Conservation (phyloP, 108 stramenopile species). For the Cyclostephanos invisitatus region DNA sequence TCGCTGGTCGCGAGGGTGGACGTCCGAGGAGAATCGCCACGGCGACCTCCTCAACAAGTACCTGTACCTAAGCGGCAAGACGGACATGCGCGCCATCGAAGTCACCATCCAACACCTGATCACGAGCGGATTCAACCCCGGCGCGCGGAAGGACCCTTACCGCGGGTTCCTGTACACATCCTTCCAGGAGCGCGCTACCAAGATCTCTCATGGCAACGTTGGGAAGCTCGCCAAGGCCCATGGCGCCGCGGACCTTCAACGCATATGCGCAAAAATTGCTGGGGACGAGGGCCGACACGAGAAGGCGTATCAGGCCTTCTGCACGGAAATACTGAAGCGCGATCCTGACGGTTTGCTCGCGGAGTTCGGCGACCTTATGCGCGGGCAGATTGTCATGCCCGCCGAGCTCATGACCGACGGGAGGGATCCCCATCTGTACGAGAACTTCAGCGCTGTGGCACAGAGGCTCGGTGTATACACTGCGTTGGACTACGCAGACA, state of each 20-base stretch:
- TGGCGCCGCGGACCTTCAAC: constrained; percentile 70
- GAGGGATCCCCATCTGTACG: constrained; percentile 68
- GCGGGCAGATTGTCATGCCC: constrained; percentile 90
- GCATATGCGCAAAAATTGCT: constrained; percentile 89
- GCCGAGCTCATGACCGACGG: constrained; percentile 93
- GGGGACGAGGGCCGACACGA: constrained; percentile 94
- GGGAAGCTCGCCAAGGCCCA: constrained; percentile 72
- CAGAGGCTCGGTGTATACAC: constrained; percentile 90
- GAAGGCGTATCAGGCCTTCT: constrained; percentile 88
- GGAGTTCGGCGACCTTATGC: constrained; percentile 88
- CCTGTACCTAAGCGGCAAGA: constrained; percentile 80
- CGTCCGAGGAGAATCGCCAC: constrained; percentile 92
- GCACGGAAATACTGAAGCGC: constrained; percentile 79
- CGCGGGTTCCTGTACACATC: constrained; percentile 93
- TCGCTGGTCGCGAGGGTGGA: constrained; percentile 90
- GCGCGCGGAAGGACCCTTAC: constrained; percentile 90
- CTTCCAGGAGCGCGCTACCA: constrained; percentile 93
- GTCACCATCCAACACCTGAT: constrained; percentile 93
- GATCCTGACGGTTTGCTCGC: constrained; percentile 85
- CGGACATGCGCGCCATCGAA: constrained; percentile 90
- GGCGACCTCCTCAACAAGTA: constrained; percentile 93
- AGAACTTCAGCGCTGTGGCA: constrained; percentile 83
- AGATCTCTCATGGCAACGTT: constrained; percentile 86
- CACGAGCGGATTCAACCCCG: constrained; percentile 88
- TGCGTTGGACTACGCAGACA: constrained; percentile 93